Evolutionary conservation across 2,329 filamentous ascomycete species (phyloP), one percentile per base, ranked within the genome.

Genomic region (Trichophyton schoenleinii): DNA sequence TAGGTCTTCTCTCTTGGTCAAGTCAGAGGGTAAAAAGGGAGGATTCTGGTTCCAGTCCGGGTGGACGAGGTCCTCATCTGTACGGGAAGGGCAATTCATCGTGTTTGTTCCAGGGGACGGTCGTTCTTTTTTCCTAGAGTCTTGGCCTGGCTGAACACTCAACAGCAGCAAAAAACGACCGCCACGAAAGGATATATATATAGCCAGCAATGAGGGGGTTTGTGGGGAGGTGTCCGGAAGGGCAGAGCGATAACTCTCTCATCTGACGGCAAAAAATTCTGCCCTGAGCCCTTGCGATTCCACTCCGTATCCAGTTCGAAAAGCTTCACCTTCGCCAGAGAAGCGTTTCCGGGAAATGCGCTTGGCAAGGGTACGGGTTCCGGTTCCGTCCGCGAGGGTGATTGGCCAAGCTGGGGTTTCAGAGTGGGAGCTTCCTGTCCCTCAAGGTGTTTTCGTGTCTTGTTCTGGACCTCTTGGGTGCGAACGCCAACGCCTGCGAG

Each of bases 51-150:
- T 83, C 75, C 77, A 82, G 31, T 74, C 73, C 58, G 78, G 76
- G 64, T 81, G 79, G 55, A 58, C 18, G 11, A 58, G 60, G 38
- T 70, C 73, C 62, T 76, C 74, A 66, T 82, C 80, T 57, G 78
- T 81, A 64, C 80, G 77, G 34, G 80, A 81, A 11, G 81, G 79
- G 63, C 80, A 80, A 65, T 82, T 83, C 80, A 83, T 82, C 48
- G 36, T 63, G 63, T n/a, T n/a, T 2, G 9, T 59, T 18, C n/a
- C 2, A 2, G 3, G 44, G 20, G 34, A 8, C 34, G 11, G 34
- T 38, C 9, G 34, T 38, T 38, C 34, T 13, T 38, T 38, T 13
- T 13, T 38, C 34, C 34, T 38, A 3, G 34, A 13, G 34, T 31
- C 34, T 38, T 38, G 34, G 34, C 34, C 34, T 38, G 34, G 4